Evolutionary conservation across 1,284 basidiomycete species (phyloP).

Genomic region (Heliocybe sulcata): DNA sequence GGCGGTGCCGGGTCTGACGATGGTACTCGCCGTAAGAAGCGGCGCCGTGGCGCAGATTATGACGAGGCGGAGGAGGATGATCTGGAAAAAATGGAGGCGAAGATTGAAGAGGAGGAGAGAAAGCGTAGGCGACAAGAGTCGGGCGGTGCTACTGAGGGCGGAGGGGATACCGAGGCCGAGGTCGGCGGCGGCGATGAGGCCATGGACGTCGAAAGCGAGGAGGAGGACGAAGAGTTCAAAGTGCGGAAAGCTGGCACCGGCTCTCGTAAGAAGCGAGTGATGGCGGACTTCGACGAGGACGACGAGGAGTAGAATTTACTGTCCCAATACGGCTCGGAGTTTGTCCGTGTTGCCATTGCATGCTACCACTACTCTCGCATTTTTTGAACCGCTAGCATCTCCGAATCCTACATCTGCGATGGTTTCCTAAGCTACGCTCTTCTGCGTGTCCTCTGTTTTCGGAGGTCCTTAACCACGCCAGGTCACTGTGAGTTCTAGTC

Average conservation of each 20-base stretch:
- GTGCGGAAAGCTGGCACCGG: constrained; percentile 44
- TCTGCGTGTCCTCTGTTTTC: too few species aligned
- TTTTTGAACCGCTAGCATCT: background rate
- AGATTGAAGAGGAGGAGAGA: constrained; percentile 44
- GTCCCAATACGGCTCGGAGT: background rate
- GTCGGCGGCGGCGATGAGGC: constrained; percentile 26
- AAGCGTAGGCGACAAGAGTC: constrained; percentile 31
- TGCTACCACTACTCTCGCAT: background rate
- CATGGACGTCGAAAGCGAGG: constrained; percentile 75
- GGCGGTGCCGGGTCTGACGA: constrained; percentile 27
- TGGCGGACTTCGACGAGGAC: constrained; percentile 54
- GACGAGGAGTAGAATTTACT: constrained; percentile 32
- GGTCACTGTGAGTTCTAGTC: too few species aligned
- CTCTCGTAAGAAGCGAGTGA: constrained; percentile 45
- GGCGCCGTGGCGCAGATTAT: constrained; percentile 30
- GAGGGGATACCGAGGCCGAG: constrained; percentile 9
- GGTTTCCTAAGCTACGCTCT: too few species aligned
- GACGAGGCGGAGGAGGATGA: constrained; percentile 49
- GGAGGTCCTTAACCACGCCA: too few species aligned
- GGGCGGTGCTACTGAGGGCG: constrained; percentile 9
- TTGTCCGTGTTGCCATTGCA: background rate
- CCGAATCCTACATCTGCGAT: too few species aligned
- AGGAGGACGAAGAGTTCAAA: constrained; percentile 61
- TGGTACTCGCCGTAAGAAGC: constrained; percentile 30
- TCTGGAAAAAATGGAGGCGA: constrained; percentile 63